Base-by-base conservation (phyloP, 108 stramenopile species). In the Skeletonema tropicum region DNA sequence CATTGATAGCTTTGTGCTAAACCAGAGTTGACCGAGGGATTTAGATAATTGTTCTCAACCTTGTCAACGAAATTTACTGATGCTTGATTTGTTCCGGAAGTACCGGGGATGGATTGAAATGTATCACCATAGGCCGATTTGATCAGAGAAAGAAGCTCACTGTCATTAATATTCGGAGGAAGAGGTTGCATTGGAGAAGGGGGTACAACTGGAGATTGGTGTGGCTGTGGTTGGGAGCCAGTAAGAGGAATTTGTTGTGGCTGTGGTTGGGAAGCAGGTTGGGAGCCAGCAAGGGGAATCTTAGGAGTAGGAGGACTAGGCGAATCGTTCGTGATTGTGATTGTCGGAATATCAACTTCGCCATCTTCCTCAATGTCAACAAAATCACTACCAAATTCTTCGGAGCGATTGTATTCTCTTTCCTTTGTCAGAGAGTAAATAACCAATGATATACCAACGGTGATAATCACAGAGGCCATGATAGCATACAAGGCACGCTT, bases 1-100 rank as follows among this genome's bases (percentile, higher is more conserved):
- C 73, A 73, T 58, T 73, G 73, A 14, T 64, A 36, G 55, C 64
- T 64, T 57, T 73, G 63, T 64, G 49, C 25, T 13, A 25, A 2
- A 17, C n/a, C 21, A 12, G 33, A 42, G 21, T 61, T 60, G 41
- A n/a, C n/a, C 23, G 55, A 29, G 36, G 36, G 25, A 13, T 39
- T 33, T 11, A 39, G 39, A 64, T 41, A 64, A 9, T 25, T 45
- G 36, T 14, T 14, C 17, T 41, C 14, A 12, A 25, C 35, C 25
- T 38, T 12, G 21, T 38, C 35, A 35, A 42, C 58, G 33, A 59
- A 59, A n/a, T 60, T 49, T 38, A 42, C 38, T 2, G 36, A 60
- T 26, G 36, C 69, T n/a, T 60, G 57, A 57, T 59, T 42, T 70
- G 69, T 70, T 45, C 59, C 58, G 1, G 69, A 42, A 4, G 69